Evolutionary conservation across 1,284 basidiomycete species (phyloP).

Genomic region (Ceratobasidium sp.): DNA sequence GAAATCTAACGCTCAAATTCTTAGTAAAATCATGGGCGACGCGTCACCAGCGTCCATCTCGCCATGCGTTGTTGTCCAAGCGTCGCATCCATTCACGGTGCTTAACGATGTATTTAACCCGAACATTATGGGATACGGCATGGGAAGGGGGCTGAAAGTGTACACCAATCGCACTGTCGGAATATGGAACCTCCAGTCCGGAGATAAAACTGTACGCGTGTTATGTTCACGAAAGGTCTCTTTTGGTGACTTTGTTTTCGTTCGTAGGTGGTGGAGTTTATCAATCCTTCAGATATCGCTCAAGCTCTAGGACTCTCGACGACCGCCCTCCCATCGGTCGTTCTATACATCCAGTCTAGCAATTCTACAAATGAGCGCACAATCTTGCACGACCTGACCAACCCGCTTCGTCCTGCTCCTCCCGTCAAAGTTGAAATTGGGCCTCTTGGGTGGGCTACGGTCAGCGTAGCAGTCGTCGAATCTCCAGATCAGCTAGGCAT

Average conservation of each 20-base stretch:
- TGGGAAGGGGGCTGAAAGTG: slow-evolving; percentile 46
- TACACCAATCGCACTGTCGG: slow-evolving; percentile 45
- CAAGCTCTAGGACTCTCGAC: slow-evolving; percentile 19
- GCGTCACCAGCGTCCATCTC: slow-evolving; percentile 7
- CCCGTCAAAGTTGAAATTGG: slow-evolving; percentile 46
- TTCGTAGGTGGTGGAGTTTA: slow-evolving; percentile 44
- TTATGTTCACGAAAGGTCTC: too few species aligned
- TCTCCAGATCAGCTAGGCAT: neutral
- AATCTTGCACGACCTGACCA: slow-evolving; percentile 1
- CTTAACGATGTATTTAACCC: slow-evolving; percentile 47
- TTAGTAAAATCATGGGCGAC: slow-evolving; percentile 46
- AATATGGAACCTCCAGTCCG: slow-evolving; percentile 46
- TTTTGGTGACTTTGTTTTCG: neutral
- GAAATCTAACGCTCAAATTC: slow-evolving; percentile 44
- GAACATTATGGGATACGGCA: slow-evolving; percentile 26
- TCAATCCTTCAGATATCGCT: slow-evolving; percentile 39
- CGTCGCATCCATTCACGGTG: slow-evolving; percentile 40
- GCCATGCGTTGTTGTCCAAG: slow-evolving; percentile 45
- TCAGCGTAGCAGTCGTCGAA: slow-evolving; percentile 36
- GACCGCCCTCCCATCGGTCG: neutral
- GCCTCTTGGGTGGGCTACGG: slow-evolving; percentile 44
- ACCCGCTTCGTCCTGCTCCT: slow-evolving; percentile 3
- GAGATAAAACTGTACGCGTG: slow-evolving; percentile 39
- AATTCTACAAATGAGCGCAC: slow-evolving; percentile 34
- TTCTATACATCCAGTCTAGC: slow-evolving; percentile 43